phyloP scores from a whole-genome alignment of 1,139 yeast genomes.

The Yamadazyma sp. region DNA sequence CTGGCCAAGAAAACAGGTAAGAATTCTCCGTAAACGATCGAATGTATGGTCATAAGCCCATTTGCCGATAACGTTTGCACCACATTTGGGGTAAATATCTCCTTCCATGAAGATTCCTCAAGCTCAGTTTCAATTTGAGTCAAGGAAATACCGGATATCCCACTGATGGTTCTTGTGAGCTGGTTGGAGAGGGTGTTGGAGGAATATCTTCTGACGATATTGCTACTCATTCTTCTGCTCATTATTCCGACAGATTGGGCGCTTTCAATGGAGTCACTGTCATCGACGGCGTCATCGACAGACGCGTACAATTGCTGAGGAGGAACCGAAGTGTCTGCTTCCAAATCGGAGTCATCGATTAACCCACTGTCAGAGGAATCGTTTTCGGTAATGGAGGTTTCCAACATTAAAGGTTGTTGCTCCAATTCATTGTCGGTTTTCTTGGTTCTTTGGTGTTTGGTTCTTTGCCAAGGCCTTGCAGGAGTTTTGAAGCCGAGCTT shows the following conservation, averaged over 20 bases:
- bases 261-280: conserved; percentile 14
- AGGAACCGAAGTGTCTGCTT: conserved; percentile 7
- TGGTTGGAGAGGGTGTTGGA: conserved; percentile 14
- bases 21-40: conserved; percentile 58
- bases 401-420: conserved; percentile 1
- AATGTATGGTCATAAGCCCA: conserved; percentile 31
- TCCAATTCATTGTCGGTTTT: background rate
- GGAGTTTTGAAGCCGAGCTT: conserved; percentile 28
- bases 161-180: conserved; percentile 13
- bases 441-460: background rate
- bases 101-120: conserved; percentile 11
- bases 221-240: conserved; percentile 38
- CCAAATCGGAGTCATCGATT: conserved; percentile 5
- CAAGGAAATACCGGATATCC: conserved; percentile 15
- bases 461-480: conserved; percentile 14
- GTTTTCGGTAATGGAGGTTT: background rate
- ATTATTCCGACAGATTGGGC: conserved; percentile 26
- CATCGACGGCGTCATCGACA: conserved; percentile 10
- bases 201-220: conserved; percentile 43
- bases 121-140: conserved; percentile 10
- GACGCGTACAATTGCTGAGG: conserved; percentile 16
- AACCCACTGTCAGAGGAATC: background rate
- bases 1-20: conserved; percentile 60
- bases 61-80: conserved; percentile 15
- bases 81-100: conserved; percentile 15